These are phyloP conservation scores for Candida ipomoeae DNA, from an alignment of 805 yeast genomes.

Conservation along the genomic window DNA sequence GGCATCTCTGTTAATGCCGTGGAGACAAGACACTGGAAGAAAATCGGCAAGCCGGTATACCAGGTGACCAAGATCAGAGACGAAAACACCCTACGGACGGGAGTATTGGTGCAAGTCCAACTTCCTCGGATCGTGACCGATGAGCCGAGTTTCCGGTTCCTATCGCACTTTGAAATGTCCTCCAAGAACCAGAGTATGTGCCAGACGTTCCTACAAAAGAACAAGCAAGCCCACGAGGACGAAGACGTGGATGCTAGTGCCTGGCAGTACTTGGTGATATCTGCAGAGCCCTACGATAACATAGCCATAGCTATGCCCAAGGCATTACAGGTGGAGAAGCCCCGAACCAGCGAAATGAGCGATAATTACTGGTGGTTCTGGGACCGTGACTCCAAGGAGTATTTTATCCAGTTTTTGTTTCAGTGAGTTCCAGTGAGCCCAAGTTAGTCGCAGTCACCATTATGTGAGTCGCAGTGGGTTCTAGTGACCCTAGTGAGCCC, in stretches of 20 bases:
- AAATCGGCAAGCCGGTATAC: conserved; percentile 73
- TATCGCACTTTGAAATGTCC: conserved; percentile 68
- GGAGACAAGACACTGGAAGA: conserved; percentile 45
- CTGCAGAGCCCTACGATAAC: conserved; percentile 90
- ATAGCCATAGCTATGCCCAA: conserved; percentile 72
- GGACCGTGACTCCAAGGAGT: conserved; percentile 66
- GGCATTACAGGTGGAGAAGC: conserved; percentile 45
- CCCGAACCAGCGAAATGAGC: conserved; percentile 21
- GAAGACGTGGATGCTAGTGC: conserved; percentile 28
- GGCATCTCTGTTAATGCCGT: conserved; percentile 34
- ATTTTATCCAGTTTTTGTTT: conserved; percentile 68
- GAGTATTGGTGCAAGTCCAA: conserved; percentile 61
- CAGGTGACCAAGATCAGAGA: conserved; percentile 67
- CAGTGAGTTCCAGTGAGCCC: too few relatives aligned
- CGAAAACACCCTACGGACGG: conserved; percentile 52
- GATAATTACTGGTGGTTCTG: conserved; percentile 61
- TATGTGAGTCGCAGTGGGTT: too few relatives aligned
- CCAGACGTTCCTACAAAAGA: conserved; percentile 24
- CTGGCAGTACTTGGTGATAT: conserved; percentile 68
- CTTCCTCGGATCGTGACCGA: conserved; percentile 47
- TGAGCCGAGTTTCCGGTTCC: conserved; percentile 65
- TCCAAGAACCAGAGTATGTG: conserved; percentile 35
- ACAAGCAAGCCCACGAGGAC: conserved; percentile 16
- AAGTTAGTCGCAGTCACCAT: too few relatives aligned
- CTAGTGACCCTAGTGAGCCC: too few relatives aligned